Percentiles rank a stretch among this genome's conserved stretches.
phyloP scores from a whole-genome alignment of 306 rosid species.

The Datisca glomerata region DNA sequence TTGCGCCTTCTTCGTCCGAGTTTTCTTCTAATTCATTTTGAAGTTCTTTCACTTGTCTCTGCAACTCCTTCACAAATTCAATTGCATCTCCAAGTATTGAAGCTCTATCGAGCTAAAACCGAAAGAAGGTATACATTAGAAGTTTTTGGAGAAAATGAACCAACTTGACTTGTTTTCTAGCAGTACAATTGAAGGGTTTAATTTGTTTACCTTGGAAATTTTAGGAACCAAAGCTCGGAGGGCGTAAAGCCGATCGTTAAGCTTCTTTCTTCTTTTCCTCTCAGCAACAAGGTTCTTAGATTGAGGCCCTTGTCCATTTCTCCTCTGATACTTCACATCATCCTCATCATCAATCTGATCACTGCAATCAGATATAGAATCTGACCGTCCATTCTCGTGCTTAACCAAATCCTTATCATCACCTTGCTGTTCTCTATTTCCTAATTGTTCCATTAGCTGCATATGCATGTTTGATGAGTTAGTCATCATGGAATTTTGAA shows the following conservation, averaged over 20 bases:
- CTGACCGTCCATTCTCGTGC: conserved; percentile 38
- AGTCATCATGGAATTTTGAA: conserved; percentile 23
- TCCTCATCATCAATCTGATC: conserved; percentile 79
- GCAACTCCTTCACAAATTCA: conserved; percentile 65
- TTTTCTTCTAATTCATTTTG: conserved; percentile 79
- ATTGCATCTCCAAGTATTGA: conserved; percentile 89
- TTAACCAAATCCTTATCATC: conserved; percentile 38
- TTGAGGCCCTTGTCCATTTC: conserved; percentile 60
- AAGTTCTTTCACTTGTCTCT: conserved; percentile 66
- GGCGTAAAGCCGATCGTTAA: conserved; percentile 66
- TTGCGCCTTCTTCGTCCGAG: conserved; percentile 39
- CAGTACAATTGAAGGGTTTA: conserved; percentile 1
- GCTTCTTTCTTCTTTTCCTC: conserved; percentile 91
- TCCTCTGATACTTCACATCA: conserved; percentile 47
- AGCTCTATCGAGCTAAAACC: conserved; percentile 62
- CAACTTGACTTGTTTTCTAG: neutral
- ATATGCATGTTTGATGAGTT: conserved; percentile 16
- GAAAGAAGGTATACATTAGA: conserved; percentile 1
- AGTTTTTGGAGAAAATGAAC: neutral
- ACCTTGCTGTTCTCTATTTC: conserved; percentile 38
- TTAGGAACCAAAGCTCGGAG: conserved; percentile 87
- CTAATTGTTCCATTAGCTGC: conserved; percentile 28
- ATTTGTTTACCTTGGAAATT: conserved; percentile 51
- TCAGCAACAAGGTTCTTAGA: conserved; percentile 81
- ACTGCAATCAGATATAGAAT: conserved; percentile 78